These are phyloP conservation scores for Parmales sp. DNA, from an alignment of 108 stramenopile genomes.

Conservation along the genomic window DNA sequence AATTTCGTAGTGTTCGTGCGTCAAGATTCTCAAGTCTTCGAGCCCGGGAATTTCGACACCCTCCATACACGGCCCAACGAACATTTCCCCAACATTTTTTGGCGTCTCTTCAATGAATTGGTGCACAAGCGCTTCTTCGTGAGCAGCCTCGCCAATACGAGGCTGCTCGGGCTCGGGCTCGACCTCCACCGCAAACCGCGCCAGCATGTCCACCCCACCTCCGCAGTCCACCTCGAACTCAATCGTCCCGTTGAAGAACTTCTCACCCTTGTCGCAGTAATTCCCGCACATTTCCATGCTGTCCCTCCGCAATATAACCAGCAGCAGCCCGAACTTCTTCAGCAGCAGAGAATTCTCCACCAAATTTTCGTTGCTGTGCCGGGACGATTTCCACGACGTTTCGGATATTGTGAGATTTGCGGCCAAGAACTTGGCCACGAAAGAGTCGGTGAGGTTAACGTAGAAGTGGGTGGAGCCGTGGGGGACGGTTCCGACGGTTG, in stretches of 20 bases:
- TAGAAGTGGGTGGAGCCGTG: not conserved
- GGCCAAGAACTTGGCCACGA: not conserved
- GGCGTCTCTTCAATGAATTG: too few relatives aligned
- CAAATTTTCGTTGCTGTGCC: not conserved
- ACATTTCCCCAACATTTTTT: too few relatives aligned
- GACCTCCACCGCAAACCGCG: not conserved
- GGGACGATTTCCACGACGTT: too few relatives aligned
- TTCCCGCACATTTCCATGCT: slow-evolving; percentile 6
- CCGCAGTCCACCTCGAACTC: not conserved
- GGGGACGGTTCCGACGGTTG: not conserved
- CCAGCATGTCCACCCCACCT: not conserved
- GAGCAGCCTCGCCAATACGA: too few relatives aligned
- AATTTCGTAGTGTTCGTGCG: too few relatives aligned
- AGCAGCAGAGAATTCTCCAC: not conserved
- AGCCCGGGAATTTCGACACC: too few relatives aligned
- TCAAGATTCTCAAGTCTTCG: too few relatives aligned
- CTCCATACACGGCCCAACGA: too few relatives aligned
- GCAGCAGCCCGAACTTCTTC: not conserved
- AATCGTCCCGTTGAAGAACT: not conserved
- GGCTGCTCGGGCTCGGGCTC: too few relatives aligned
- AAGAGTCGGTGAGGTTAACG: too few relatives aligned
- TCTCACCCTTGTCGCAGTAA: not conserved
- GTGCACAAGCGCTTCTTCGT: too few relatives aligned
- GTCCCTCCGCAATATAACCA: slow-evolving; percentile 7
- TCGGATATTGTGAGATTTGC: too few relatives aligned